Evolutionary conservation across 2,329 filamentous ascomycete genomes (phyloP), one percentile per base, ranked within the genome.

Genomic region (Botrytis medusae): DNA sequence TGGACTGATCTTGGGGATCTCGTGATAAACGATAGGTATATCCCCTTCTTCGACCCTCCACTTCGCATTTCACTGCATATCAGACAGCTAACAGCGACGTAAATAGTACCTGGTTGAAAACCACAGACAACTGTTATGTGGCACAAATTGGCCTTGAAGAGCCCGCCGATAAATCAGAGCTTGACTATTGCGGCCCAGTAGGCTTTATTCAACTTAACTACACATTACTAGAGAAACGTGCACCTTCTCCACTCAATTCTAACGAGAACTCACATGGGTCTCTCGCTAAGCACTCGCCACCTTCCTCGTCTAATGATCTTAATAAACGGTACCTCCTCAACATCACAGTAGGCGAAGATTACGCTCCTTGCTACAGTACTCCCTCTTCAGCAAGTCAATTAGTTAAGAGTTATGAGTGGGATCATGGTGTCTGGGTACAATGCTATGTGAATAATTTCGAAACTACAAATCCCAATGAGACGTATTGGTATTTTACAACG

Each of bases 161-260:
- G 2, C 61, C 64, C 7, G 74, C 61, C 3, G 63, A 77, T 48
- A 74, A 73, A 72, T 59, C 69, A 34, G 60, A 73, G 32, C 71
- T 78, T n/a, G 77, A 76, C 44, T 75, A 77, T 25, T 78, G 77
- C 48, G 77, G 77, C 0, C 75, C 76, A 6, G 72, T 78, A 22
- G 76, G 76, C 12, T 76, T 77, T 40, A 18, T 78, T 6, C 75
- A 78, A 64, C 22, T 74, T 18, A 77, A 76, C 46, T 63, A 75
- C 37, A 77, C 75, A 20, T 5, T 9, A 12, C 65, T 34, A 9
- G n/a, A 8, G 10, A 42, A 42, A 44, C 65, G 48, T 32, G 20
- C 65, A 22, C 5, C n/a, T 29, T 40, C 48, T 9, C 25, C 37
- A 1, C 34, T 57, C 16, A 22, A 57, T 57, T 20, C 18, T 29